Conservation (phyloP, 208 protist species). For the Lotmaria passim region DNA sequence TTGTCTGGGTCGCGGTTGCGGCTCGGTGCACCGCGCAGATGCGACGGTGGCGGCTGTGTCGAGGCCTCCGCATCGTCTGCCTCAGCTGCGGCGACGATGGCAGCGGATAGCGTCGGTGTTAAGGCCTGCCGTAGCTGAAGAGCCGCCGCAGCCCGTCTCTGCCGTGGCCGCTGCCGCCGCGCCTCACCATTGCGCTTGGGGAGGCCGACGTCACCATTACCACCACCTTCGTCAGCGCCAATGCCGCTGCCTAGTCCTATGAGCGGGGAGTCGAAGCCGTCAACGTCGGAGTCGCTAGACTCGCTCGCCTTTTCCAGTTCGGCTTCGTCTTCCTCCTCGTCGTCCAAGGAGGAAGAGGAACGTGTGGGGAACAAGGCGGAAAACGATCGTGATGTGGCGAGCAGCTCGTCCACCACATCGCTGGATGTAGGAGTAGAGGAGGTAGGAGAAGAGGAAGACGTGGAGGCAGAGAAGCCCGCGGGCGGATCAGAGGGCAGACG, state of each 20-base stretch:
- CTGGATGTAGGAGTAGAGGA: neutral
- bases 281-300: neutral
- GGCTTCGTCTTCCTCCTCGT: neutral
- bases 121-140: constrained; percentile 3
- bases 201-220: neutral
- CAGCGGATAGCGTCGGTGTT: neutral
- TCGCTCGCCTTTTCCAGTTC: neutral
- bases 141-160: neutral
- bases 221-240: no score
- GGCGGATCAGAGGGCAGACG: neutral
- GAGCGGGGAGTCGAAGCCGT: neutral
- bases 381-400: neutral
- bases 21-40: neutral
- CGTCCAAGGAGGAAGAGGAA: neutral
- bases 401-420: neutral
- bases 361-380: neutral
- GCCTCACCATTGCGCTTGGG: neutral
- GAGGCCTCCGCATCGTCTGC: neutral
- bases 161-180: neutral
- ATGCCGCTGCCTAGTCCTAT: neutral
- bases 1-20: neutral
- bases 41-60: neutral
- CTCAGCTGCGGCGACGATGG: neutral
- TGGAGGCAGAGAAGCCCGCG: neutral
- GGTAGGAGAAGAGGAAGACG: neutral